phyloP scores from a whole-genome alignment of 768 basidiomycete genomes.

The Leccinum ochraceum region DNA sequence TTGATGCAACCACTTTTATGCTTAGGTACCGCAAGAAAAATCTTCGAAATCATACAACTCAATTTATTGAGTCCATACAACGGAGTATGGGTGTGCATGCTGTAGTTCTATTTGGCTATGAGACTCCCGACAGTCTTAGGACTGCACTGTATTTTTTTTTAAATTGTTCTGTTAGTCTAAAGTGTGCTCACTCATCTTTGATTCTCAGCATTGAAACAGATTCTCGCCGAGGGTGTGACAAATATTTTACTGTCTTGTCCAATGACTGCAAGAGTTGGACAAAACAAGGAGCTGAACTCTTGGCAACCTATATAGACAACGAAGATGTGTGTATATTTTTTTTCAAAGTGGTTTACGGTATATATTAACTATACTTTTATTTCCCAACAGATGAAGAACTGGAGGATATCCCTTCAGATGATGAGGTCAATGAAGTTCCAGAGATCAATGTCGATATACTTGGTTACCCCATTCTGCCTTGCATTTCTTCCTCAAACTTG shows the following conservation, averaged over 20 bases:
- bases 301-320: neutral
- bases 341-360: neutral
- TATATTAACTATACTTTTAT: neutral
- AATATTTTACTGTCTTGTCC: neutral
- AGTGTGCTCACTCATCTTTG: neutral
- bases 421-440: neutral
- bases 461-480: neutral
- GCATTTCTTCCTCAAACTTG: neutral
- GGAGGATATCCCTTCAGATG: neutral
- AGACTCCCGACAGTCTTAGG: too few relatives aligned
- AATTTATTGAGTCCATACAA: neutral
- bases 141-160: neutral
- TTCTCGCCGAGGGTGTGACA: neutral
- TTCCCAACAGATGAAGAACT: neutral
- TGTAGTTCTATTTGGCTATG: too few relatives aligned
- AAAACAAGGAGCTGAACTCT: neutral
- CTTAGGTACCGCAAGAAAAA: neutral
- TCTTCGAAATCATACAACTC: neutral
- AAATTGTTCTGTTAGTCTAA: neutral
- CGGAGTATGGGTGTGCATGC: neutral
- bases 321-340: neutral
- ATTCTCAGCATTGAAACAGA: conserved; percentile 1
- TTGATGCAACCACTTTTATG: neutral
- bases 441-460: neutral
- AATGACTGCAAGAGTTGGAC: neutral